phyloP scores from a whole-genome alignment of 2,329 filamentous ascomycete species.

The Diplodia seriata region DNA sequence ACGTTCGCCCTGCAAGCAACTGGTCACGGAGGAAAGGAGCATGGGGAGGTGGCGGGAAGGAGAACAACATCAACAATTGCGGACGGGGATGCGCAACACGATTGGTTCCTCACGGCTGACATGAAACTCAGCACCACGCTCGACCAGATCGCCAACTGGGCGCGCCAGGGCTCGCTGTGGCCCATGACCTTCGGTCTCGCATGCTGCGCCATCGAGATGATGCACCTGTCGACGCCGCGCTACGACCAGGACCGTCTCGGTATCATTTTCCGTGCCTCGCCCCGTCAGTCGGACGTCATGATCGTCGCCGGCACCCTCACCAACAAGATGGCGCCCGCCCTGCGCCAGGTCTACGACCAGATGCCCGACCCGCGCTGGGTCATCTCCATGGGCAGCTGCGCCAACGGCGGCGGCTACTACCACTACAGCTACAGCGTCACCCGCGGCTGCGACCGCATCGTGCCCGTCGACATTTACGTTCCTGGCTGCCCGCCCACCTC shows the following conservation, averaged over 20 bases:
- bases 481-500: slow-evolving; percentile 71
- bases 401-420: slow-evolving; percentile 85
- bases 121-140: slow-evolving; percentile 69
- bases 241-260: slow-evolving; percentile 91
- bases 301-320: slow-evolving; percentile 92
- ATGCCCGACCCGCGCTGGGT: slow-evolving; percentile 94
- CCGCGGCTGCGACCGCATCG: slow-evolving; percentile 77
- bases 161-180: slow-evolving; percentile 86
- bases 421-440: slow-evolving; percentile 85
- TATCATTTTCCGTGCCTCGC: slow-evolving; percentile 90
- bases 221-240: slow-evolving; percentile 88
- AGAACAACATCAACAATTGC: background rate
- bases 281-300: slow-evolving; percentile 91
- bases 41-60: background rate
- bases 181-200: slow-evolving; percentile 90
- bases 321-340: slow-evolving; percentile 94
- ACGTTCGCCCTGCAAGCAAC: slow-evolving; percentile 50
- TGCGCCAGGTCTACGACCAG: slow-evolving; percentile 92
- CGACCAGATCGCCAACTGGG: slow-evolving; percentile 86
- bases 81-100: background rate
- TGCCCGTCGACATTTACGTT: slow-evolving; percentile 85
- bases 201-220: slow-evolving; percentile 93
- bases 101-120: background rate
- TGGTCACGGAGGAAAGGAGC: background rate
- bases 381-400: slow-evolving; percentile 82